Evolutionary conservation across 257 asterid genomes (phyloP), one percentile per base, ranked within the genome.

Genomic region (Handroanthus guayacan): DNA sequence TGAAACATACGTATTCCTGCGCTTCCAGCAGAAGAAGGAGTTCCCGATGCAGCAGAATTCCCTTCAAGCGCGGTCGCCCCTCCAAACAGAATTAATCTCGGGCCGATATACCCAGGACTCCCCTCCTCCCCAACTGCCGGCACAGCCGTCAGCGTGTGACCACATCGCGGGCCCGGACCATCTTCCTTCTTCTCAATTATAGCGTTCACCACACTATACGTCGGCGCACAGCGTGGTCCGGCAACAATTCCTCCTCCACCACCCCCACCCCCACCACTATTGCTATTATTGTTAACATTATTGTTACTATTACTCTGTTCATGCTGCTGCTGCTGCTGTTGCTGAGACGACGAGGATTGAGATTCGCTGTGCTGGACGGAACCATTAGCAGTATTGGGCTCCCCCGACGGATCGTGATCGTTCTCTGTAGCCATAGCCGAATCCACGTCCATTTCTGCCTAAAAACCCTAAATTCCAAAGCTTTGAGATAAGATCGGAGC

Each of bases 61-160:
- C 98, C 99, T 81, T 95, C 99, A 57, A 95, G 90, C 3, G 99
- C 97, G 0, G 99, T 95, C 64, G 99, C 99, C 69, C 99, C 99
- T 70, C 99, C 99, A 52, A 95, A 95, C 34, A 95, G 83, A 86
- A 95, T 86, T 67, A 95, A 82, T 71, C 98, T 91, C 16, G 97
- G 97, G 7, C 97, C 97, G 78, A 89, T 84, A 78, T 93, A 93
- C 43, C 94, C 97, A 16, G 90, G 82, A 79, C 77, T 83, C 41
- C 99, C 99, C 81, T 90, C 99, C 81, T 95, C 98, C 68, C 98
- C 99, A 80, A 95, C 94, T 18, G 98, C 92, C 51, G 97, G 96
- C 67, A 95, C 92, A 41, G 99, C 92, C 25, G 99, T 95, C 67
- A 95, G 87, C 14, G 99, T 95, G 87, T 95, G 99, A 3, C 99